Base-by-base conservation (phyloP, 2,329 filamentous ascomycete genomes). In the Metarhizium guizhouense region DNA sequence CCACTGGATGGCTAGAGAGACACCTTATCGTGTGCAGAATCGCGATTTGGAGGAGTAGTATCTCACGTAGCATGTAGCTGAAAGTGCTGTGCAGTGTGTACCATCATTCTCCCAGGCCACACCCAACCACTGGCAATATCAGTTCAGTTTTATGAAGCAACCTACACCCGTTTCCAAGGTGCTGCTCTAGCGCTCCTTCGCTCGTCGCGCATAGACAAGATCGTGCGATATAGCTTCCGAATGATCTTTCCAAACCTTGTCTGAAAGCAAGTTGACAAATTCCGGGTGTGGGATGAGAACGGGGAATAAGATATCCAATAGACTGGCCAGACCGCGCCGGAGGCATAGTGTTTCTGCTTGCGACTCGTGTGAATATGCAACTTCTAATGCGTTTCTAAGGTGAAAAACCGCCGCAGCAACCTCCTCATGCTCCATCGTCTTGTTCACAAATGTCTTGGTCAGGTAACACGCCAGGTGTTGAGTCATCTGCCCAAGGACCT, bases 331-430 rank as follows among this genome's bases (percentile, higher is more conserved):
- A 2, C 64, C 67, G 47, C 70, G 56, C 36, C 67, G 60, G 57
- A 72, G 64, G 3, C 67, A 67, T 56, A 60, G 55, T 61, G 69
- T 65, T n/a, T 67, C 54, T n/a, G 58, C 56, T 16, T 58, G 59
- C 30, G 60, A 51, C 5, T 57, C 53, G 20, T 65, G 56, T 8
- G 57, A 53, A 55, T 69, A 62, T 14, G 69, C 59, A 4, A 68
- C 60, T 4, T 67, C 64, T 34, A 71, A 49, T 0, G 69, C 65
- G 48, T 63, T 64, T 30, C 60, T 59, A 25, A 69, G 64, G 47
- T 70, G 60, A 50, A 57, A 58, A 5, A 61, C 59, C 36, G 68
- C 65, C 5, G 59, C 56, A 18, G 52, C 52, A 54, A 62, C 60
- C 25, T 64, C 60, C 5, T 57, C 50, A 47, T 56, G 56, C 32